Evolutionary conservation across 345 rosid genomes (phyloP).

Genomic region (Bruguiera sexangula): DNA sequence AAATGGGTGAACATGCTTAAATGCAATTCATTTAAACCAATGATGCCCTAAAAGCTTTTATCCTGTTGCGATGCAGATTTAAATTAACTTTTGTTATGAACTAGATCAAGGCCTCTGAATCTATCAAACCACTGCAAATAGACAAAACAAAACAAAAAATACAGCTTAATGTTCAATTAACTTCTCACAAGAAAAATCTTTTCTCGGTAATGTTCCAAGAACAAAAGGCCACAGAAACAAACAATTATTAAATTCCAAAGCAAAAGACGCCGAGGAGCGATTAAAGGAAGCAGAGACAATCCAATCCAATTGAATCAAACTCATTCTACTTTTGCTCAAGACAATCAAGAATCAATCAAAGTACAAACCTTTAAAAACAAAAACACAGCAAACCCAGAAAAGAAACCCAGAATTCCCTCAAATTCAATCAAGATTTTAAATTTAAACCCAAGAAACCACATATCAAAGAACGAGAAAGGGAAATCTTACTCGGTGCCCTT

Average conservation of each 20-base stretch:
- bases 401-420: not conserved
- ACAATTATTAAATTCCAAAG: too few relatives aligned
- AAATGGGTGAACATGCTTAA: not conserved
- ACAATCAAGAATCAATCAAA: not conserved
- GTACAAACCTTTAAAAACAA: not conserved
- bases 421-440: not conserved
- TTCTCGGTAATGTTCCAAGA: too few relatives aligned
- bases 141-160: not conserved
- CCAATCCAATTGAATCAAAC: not conserved
- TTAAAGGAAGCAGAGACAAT: too few relatives aligned
- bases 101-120: not conserved
- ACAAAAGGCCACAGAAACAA: too few relatives aligned
- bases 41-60: not conserved
- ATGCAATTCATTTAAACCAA: not conserved
- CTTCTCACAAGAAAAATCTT: too few relatives aligned
- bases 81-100: not conserved
- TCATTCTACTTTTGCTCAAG: not conserved
- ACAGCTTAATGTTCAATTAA: not conserved
- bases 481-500: slow-evolving; percentile 81
- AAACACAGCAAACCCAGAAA: too few relatives aligned
- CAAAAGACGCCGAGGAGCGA: too few relatives aligned
- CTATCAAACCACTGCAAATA: not conserved
- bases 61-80: slow-evolving; percentile 1
- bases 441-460: not conserved
- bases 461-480: not conserved